phyloP scores from a whole-genome alignment of 2,329 filamentous ascomycete genomes.

The Aspergillus novoparasiticus region DNA sequence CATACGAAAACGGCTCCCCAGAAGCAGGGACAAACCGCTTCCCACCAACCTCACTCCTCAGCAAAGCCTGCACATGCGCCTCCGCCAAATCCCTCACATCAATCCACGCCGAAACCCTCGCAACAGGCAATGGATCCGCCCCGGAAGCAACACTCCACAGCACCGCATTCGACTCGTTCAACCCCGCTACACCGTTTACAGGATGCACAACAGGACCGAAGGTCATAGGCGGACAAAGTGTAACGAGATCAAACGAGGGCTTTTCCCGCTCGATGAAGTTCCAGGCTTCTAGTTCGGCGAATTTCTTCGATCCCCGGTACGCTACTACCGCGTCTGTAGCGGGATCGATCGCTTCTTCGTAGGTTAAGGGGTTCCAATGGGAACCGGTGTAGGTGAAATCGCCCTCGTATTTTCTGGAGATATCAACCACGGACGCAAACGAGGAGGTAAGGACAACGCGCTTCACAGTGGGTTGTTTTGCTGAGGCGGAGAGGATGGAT shows the following conservation, averaged over 20 bases:
- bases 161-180: conserved; percentile 49
- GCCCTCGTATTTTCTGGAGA: conserved; percentile 11
- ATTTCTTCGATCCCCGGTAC: conserved; percentile 37
- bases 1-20: conserved; percentile 51
- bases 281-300: conserved; percentile 34
- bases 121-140: conserved; percentile 34
- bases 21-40: conserved; percentile 43
- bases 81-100: conserved; percentile 51
- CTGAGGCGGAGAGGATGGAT: conserved; percentile 41
- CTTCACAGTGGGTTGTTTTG: conserved; percentile 21
- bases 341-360: conserved; percentile 27
- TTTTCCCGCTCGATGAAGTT: conserved; percentile 36
- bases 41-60: conserved; percentile 31
- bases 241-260: conserved; percentile 46
- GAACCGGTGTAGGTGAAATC: conserved; percentile 30
- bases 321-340: conserved; percentile 27
- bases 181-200: conserved; percentile 31
- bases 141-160: conserved; percentile 46
- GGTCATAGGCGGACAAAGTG: conserved; percentile 49
- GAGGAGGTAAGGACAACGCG: conserved; percentile 35
- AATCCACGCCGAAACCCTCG: conserved; percentile 39
- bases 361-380: conserved; percentile 37
- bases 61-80: conserved; percentile 47
- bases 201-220: conserved; percentile 50
- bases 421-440: conserved; percentile 32